phyloP scores from a whole-genome alignment of 2,329 filamentous ascomycete species.

The Ceratocystis lukuohia region DNA sequence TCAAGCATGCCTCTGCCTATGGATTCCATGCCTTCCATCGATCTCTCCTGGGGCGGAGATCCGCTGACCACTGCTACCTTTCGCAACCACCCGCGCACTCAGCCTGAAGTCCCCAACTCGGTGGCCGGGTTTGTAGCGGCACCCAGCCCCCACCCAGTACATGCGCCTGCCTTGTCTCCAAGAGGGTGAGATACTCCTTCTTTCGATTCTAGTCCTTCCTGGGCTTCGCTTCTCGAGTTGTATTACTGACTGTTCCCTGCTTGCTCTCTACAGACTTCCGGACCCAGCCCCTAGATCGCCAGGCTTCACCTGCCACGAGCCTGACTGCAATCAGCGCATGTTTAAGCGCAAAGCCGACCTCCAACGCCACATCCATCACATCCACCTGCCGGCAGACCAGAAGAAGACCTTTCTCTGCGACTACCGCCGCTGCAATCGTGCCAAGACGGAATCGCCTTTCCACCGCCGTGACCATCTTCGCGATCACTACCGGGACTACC shows the following conservation, averaged over 20 bases:
- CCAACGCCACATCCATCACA: slow-evolving; percentile 38
- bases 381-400: slow-evolving; percentile 32
- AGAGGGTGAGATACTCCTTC: neutral
- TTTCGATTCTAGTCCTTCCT: neutral
- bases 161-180: neutral
- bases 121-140: neutral
- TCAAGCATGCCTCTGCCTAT: no score
- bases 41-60: no score
- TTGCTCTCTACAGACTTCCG: neutral
- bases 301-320: slow-evolving; percentile 27
- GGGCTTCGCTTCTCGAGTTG: neutral
- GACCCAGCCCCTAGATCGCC: neutral
- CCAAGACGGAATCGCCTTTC: slow-evolving; percentile 32
- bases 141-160: neutral
- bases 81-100: neutral
- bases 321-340: slow-evolving; percentile 32
- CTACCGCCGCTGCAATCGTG: slow-evolving; percentile 36
- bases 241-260: neutral
- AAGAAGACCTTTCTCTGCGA: slow-evolving; percentile 38
- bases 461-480: slow-evolving; percentile 43
- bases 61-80: neutral
- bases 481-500: slow-evolving; percentile 42
- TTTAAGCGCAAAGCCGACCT: slow-evolving; percentile 44
- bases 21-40: no score
- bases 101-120: neutral